phyloP scores from a whole-genome alignment of 495 filamentous ascomycete species.

The Melanomma pulvis-pyrius region DNA sequence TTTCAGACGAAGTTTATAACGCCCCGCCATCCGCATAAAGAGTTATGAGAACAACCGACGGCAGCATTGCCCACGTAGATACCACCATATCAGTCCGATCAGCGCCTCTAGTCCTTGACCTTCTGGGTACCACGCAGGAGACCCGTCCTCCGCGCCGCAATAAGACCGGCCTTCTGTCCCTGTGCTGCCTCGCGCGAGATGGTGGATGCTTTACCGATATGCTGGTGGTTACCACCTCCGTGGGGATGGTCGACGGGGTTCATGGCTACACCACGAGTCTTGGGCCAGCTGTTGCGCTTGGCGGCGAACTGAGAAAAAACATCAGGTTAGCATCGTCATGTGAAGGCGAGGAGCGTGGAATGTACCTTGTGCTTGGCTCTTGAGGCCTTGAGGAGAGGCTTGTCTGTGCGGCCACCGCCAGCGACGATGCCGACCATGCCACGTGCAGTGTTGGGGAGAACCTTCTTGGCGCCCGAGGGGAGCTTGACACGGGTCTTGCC shows the following conservation, averaged over 20 bases:
- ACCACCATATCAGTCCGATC: not conserved
- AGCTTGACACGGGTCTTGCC: constrained; percentile 99
- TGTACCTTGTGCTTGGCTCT: constrained; percentile 37
- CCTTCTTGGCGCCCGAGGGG: constrained; percentile 98
- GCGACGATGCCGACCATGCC: constrained; percentile 99
- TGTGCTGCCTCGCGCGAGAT: constrained; percentile 96
- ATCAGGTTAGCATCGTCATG: not conserved
- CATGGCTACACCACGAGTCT: constrained; percentile 99
- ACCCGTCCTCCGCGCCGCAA: constrained; percentile 98
- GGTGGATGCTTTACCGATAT: constrained; percentile 99
- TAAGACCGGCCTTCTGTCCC: constrained; percentile 99
- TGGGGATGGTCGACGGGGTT: constrained; percentile 99
- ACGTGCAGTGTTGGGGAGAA: constrained; percentile 84
- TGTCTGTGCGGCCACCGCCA: constrained; percentile 98
- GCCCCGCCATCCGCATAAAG: constrained; percentile 34
- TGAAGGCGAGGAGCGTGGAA: not conserved
- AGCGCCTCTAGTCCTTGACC: constrained; percentile 77
- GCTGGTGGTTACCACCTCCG: constrained; percentile 99
- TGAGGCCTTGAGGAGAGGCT: constrained; percentile 77
- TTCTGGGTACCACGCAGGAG: constrained; percentile 99
- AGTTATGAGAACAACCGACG: constrained; percentile 32
- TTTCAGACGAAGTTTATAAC: constrained; percentile 32
- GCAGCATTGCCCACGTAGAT: constrained; percentile 1
- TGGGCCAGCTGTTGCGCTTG: constrained; percentile 99
- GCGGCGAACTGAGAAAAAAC: constrained; percentile 74